Evolutionary conservation across 2,329 filamentous ascomycete genomes (phyloP).

Genomic region (Xylaria sp.): DNA sequence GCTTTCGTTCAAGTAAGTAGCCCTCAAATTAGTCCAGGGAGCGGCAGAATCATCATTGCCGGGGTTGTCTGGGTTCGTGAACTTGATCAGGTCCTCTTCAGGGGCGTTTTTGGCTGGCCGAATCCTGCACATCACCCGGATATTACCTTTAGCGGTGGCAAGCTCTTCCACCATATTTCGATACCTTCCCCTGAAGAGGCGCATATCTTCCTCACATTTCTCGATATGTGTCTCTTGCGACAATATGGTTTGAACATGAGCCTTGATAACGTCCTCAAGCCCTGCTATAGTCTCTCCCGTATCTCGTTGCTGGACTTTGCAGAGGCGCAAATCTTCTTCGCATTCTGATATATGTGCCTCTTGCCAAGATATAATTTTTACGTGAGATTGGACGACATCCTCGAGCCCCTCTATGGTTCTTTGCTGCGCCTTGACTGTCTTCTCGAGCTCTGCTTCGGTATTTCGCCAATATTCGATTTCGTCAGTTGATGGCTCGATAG

Average conservation of each 20-base stretch:
- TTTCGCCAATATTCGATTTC: background rate
- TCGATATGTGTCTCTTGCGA: background rate
- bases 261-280: background rate
- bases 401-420: background rate
- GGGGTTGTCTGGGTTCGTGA: slow-evolving; percentile 18
- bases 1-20: slow-evolving; percentile 75
- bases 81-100: slow-evolving; percentile 62
- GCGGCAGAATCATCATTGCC: slow-evolving; percentile 57
- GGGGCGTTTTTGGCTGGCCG: slow-evolving; percentile 71
- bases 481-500: background rate
- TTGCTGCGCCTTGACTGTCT: too few species aligned
- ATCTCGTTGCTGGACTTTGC: background rate
- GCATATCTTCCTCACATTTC: background rate
- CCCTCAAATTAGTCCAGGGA: slow-evolving; percentile 86
- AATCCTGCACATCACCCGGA: slow-evolving; percentile 94
- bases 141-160: slow-evolving; percentile 95
- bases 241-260: background rate
- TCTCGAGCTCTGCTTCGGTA: background rate
- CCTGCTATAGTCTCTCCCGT: background rate
- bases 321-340: background rate
- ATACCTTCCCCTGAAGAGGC: background rate
- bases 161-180: slow-evolving; percentile 94
- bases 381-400: background rate
- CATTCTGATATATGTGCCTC: background rate
- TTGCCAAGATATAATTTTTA: background rate